Evolutionary conservation across 2,329 filamentous ascomycete genomes (phyloP).

Genomic region (Exophiala xenobiotica): DNA sequence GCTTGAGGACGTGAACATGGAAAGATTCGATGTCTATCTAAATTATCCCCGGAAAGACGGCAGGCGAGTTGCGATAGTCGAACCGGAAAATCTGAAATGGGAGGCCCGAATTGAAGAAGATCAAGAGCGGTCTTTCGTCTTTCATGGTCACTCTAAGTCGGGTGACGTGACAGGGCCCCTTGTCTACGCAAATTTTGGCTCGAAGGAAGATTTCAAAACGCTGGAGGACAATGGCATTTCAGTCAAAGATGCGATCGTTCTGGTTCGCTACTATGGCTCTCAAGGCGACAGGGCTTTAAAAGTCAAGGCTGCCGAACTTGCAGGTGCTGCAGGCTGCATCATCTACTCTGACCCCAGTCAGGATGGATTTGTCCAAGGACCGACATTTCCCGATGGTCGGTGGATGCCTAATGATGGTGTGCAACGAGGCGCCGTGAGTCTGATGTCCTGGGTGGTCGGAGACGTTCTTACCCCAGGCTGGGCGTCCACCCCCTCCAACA

Average conservation of each 20-base stretch:
- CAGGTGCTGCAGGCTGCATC: conserved; percentile 81
- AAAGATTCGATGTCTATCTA: conserved; percentile 83
- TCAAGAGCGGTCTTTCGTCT: conserved; percentile 70
- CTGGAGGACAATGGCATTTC: conserved; percentile 71
- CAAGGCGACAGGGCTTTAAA: conserved; percentile 74
- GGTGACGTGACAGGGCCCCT: conserved; percentile 84
- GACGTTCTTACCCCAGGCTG: conserved; percentile 91
- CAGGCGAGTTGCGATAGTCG: conserved; percentile 76
- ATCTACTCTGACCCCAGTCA: conserved; percentile 90
- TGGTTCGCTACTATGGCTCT: conserved; percentile 77
- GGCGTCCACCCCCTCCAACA: conserved; percentile 54
- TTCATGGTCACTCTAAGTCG: conserved; percentile 84
- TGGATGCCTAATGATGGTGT: conserved; percentile 81
- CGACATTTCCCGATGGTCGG: conserved; percentile 71
- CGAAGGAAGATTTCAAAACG: conserved; percentile 74
- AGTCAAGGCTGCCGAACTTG: conserved; percentile 83
- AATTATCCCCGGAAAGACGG: conserved; percentile 83
- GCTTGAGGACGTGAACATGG: conserved; percentile 72
- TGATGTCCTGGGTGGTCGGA: conserved; percentile 80
- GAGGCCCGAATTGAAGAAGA: conserved; percentile 81
- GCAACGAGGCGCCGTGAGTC: conserved; percentile 75
- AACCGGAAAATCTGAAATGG: conserved; percentile 68
- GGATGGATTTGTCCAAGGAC: conserved; percentile 74
- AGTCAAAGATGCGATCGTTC: conserved; percentile 74
- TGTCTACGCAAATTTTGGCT: conserved; percentile 90